Evolutionary conservation across 2,329 filamentous ascomycete genomes (phyloP).

Genomic region (Aureobasidium zeae): DNA sequence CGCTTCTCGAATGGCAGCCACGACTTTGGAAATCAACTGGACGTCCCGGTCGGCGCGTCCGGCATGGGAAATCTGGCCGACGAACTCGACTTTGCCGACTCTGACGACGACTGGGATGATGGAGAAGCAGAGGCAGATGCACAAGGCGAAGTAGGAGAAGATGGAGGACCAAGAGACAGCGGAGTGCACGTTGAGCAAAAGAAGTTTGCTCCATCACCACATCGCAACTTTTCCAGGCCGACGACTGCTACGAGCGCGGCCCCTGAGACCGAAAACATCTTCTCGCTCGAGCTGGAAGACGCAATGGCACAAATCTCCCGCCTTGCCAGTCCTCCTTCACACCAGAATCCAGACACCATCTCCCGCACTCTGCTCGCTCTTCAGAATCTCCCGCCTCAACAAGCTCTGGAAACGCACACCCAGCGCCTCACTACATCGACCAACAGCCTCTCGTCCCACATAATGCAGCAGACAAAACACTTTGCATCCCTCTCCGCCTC

Average conservation of each 20-base stretch:
- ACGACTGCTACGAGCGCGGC: conserved; percentile 10
- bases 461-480: conserved; percentile 65
- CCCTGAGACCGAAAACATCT: conserved; percentile 1
- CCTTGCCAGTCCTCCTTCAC: conserved; percentile 24
- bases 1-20: conserved; percentile 26
- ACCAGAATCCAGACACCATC: conserved; percentile 26
- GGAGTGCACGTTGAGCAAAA: conserved; percentile 37
- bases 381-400: conserved; percentile 29
- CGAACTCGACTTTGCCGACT: conserved; percentile 65
- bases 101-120: conserved; percentile 26
- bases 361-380: conserved; percentile 25
- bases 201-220: conserved; percentile 26
- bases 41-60: conserved; percentile 34
- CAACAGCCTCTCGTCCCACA: conserved; percentile 54
- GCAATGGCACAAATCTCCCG: conserved; percentile 27
- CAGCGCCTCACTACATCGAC: conserved; percentile 29
- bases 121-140: conserved; percentile 15
- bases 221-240: conserved; percentile 26
- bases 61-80: conserved; percentile 71
- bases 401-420: conserved; percentile 26
- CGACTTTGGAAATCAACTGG: conserved; percentile 32
- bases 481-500: conserved; percentile 64
- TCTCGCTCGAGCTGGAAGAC: conserved; percentile 35
- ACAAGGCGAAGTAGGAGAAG: conserved; percentile 21
- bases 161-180: conserved; percentile 36